Evolutionary conservation across 2,329 filamentous ascomycete species (phyloP).

Genomic region (Fusarium clavum): DNA sequence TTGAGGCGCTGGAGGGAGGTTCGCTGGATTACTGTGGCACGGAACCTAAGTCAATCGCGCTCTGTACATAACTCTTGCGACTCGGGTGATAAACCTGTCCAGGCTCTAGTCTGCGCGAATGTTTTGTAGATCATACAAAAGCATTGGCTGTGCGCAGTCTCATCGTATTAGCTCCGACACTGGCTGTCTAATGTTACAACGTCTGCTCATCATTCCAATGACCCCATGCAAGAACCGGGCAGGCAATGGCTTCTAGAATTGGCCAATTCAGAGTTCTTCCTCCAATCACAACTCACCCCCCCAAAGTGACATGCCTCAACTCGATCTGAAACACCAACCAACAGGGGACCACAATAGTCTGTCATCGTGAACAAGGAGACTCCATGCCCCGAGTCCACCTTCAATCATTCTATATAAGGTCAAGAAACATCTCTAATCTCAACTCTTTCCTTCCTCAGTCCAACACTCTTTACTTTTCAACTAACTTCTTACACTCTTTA

Average conservation of each 20-base stretch:
- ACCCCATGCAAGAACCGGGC: constrained; percentile 1
- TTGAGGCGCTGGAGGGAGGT: neutral
- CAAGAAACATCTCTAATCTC: neutral
- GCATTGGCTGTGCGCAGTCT: neutral
- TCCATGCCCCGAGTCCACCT: neutral
- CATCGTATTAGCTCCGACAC: neutral
- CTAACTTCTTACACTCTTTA: constrained; percentile 34
- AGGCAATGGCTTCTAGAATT: neutral
- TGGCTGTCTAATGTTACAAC: neutral
- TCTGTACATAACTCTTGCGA: neutral
- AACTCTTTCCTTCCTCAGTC: neutral
- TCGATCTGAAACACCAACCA: constrained; percentile 28
- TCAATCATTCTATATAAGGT: constrained; percentile 10
- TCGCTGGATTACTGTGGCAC: no score
- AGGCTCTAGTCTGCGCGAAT: neutral
- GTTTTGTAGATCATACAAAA: neutral
- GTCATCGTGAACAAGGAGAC: neutral
- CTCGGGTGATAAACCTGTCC: no score
- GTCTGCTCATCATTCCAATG: neutral
- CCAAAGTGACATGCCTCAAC: neutral
- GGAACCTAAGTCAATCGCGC: no score
- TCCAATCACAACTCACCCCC: constrained; percentile 1
- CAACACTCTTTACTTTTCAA: constrained; percentile 21
- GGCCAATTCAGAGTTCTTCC: constrained; percentile 6
- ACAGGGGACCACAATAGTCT: neutral